Percentiles rank a stretch among this genome's conserved stretches.
phyloP scores from a whole-genome alignment of 2,329 filamentous ascomycete genomes.

The Fusarium sp. region DNA sequence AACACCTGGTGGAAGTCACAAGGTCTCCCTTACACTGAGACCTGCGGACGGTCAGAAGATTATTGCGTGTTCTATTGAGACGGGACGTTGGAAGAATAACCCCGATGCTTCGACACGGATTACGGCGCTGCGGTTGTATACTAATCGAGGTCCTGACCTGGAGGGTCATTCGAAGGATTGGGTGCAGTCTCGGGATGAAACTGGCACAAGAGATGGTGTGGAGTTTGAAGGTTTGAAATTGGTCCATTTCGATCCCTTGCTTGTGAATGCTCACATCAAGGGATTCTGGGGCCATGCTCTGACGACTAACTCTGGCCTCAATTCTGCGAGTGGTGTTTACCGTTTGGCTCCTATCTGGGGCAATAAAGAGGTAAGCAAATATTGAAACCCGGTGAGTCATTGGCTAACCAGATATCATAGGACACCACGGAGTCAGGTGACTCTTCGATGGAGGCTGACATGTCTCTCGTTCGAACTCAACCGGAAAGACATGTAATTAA shows the following conservation, averaged over 20 bases:
- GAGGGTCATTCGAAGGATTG: not conserved
- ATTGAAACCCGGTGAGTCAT: too few species aligned
- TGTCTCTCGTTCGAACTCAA: not conserved
- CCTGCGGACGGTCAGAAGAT: not conserved
- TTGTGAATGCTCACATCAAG: not conserved
- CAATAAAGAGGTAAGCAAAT: not conserved
- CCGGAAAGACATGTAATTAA: not conserved
- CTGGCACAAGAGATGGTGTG: too few species aligned
- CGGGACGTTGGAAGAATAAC: not conserved
- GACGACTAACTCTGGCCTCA: too few species aligned
- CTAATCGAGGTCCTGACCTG: not conserved
- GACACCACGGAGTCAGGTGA: not conserved
- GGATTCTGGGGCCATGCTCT: not conserved
- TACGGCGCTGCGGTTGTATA: not conserved
- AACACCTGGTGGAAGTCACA: not conserved
- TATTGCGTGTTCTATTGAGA: not conserved
- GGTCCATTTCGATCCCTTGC: not conserved
- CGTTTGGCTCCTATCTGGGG: not conserved
- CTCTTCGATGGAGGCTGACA: not conserved
- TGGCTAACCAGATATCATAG: not conserved
- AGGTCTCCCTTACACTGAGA: not conserved
- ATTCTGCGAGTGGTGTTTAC: not conserved
- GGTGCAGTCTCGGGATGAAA: not conserved
- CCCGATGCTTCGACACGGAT: not conserved
- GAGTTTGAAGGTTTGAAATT: not conserved